Evolutionary conservation across 768 basidiomycete genomes (phyloP).

Genomic region (Candolleomyces eurysporus): DNA sequence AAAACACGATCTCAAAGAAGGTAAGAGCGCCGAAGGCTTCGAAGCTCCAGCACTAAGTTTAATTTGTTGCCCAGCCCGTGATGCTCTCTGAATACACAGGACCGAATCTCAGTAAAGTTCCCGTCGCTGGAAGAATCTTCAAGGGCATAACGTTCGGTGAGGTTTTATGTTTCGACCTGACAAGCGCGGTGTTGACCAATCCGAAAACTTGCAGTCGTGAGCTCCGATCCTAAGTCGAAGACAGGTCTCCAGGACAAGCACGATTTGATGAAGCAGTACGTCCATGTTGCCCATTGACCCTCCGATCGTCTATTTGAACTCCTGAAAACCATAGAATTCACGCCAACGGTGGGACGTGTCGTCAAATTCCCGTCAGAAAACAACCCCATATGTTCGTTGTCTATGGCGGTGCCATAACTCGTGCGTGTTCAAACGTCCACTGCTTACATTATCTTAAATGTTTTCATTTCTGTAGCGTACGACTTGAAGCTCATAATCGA

Average conservation of each 20-base stretch:
- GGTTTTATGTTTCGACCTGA: constrained; percentile 21
- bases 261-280: constrained; percentile 66
- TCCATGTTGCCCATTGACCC: constrained; percentile 3
- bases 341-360: constrained; percentile 63
- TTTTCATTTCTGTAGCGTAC: constrained; percentile 45
- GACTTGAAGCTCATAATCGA: constrained; percentile 69
- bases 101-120: constrained; percentile 56
- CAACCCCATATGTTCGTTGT: constrained; percentile 56
- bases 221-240: constrained; percentile 67
- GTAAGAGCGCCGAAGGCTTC: constrained; percentile 22
- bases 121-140: constrained; percentile 66
- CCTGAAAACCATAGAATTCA: constrained; percentile 52
- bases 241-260: constrained; percentile 68
- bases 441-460: not conserved
- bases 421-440: constrained; percentile 40
- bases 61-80: constrained; percentile 36
- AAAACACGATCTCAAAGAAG: constrained; percentile 37
- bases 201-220: constrained; percentile 53
- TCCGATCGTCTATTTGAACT: not conserved
- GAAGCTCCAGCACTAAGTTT: not conserved
- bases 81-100: constrained; percentile 69
- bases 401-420: constrained; percentile 67
- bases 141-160: constrained; percentile 76
- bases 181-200: not conserved
- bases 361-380: constrained; percentile 52